Conservation (phyloP, 2,329 filamentous ascomycete genomes). For the Fusarium vanettenii region DNA sequence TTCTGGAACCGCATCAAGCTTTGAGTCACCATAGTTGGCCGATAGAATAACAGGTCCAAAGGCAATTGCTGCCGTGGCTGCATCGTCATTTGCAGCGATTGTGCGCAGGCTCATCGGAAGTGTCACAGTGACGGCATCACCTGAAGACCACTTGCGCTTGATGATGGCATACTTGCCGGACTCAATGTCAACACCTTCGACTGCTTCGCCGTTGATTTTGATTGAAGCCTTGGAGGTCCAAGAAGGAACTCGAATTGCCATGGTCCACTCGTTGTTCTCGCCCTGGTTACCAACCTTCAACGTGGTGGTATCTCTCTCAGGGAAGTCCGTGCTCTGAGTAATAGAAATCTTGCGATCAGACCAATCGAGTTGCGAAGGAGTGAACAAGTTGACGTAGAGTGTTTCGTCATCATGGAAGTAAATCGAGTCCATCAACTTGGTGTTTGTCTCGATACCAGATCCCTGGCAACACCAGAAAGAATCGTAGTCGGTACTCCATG, state of each 20-base stretch:
- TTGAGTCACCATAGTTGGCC: slow-evolving; percentile 56
- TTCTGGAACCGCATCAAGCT: slow-evolving; percentile 42
- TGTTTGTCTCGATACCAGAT: slow-evolving; percentile 64
- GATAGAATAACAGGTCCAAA: slow-evolving; percentile 59
- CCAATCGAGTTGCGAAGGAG: slow-evolving; percentile 59
- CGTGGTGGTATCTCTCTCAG: slow-evolving; percentile 53
- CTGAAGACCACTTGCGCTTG: slow-evolving; percentile 54
- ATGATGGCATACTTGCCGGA: slow-evolving; percentile 57
- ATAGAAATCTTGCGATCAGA: slow-evolving; percentile 52
- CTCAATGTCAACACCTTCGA: slow-evolving; percentile 31
- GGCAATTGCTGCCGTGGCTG: slow-evolving; percentile 55
- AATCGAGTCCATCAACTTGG: slow-evolving; percentile 64
- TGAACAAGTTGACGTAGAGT: slow-evolving; percentile 63
- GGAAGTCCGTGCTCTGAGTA: slow-evolving; percentile 57
- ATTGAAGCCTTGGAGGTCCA: slow-evolving; percentile 57
- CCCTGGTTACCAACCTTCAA: slow-evolving; percentile 51
- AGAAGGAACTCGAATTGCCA: slow-evolving; percentile 59
- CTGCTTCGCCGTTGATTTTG: slow-evolving; percentile 53
- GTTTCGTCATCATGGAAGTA: slow-evolving; percentile 58
- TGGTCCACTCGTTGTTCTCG: slow-evolving; percentile 43
- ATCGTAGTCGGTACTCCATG: slow-evolving; percentile 64
- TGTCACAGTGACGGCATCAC: slow-evolving; percentile 56
- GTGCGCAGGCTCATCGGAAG: slow-evolving; percentile 58
- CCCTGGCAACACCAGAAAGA: slow-evolving; percentile 67
- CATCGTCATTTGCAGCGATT: slow-evolving; percentile 60